These are phyloP conservation scores for Auriscalpium microsporum DNA, from an alignment of 768 basidiomycete species.

Conservation along the genomic window DNA sequence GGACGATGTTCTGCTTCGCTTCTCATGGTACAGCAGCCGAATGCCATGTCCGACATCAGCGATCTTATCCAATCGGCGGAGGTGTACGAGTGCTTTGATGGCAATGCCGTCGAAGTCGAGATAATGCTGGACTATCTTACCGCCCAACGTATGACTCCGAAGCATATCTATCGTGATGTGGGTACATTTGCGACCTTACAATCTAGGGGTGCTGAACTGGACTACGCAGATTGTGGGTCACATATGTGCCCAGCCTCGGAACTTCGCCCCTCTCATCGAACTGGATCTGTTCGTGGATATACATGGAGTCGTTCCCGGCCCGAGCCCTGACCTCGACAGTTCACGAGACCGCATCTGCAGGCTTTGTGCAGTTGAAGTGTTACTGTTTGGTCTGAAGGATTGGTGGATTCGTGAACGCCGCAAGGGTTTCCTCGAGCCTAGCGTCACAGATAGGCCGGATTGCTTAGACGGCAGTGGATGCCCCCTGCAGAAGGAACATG, in stretches of 20 bases:
- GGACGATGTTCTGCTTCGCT: slow-evolving; percentile 60
- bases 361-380: slow-evolving; percentile 64
- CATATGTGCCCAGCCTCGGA: slow-evolving; percentile 50
- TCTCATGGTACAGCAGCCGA: slow-evolving; percentile 54
- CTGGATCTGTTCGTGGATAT: slow-evolving; percentile 63
- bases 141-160: slow-evolving; percentile 50
- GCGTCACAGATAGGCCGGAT: slow-evolving; percentile 51
- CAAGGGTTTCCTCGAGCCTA: slow-evolving; percentile 54
- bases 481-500: slow-evolving; percentile 52
- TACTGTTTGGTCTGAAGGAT: slow-evolving; percentile 66
- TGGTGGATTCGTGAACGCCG: slow-evolving; percentile 80
- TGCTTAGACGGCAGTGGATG: slow-evolving; percentile 60
- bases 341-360: slow-evolving; percentile 61
- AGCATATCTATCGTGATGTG: slow-evolving; percentile 72
- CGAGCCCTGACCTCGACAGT: slow-evolving; percentile 47
- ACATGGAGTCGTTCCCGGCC: slow-evolving; percentile 46
- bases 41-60: slow-evolving; percentile 56
- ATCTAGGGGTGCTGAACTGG: neutral
- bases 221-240: slow-evolving; percentile 48
- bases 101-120: slow-evolving; percentile 74
- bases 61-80: slow-evolving; percentile 73
- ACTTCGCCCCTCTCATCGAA: slow-evolving; percentile 61
- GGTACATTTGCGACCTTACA: slow-evolving; percentile 11
- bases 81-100: slow-evolving; percentile 72
- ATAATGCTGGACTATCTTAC: slow-evolving; percentile 77